Percentiles rank a stretch among this genome's conserved stretches.
These are phyloP conservation scores for Ceratocystis destructans DNA, from an alignment of 2,329 filamentous ascomycete species.

Conservation along the genomic window DNA sequence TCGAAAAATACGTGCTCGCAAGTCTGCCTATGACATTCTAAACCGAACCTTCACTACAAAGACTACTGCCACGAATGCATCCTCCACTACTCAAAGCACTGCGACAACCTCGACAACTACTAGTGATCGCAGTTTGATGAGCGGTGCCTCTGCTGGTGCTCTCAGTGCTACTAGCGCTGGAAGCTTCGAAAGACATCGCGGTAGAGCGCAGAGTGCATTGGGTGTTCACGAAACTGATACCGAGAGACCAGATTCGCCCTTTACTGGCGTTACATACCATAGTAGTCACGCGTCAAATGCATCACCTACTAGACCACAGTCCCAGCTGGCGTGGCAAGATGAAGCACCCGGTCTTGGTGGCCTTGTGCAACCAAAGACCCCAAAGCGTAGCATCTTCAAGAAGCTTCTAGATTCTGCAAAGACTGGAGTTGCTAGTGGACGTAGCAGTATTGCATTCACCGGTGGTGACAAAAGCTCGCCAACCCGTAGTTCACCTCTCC, in stretches of 20 bases:
- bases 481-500: slow-evolving; percentile 23
- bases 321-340: slow-evolving; percentile 51
- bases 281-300: slow-evolving; percentile 65
- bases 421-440: slow-evolving; percentile 78
- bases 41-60: slow-evolving; percentile 77
- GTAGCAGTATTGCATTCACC: slow-evolving; percentile 65
- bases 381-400: slow-evolving; percentile 84
- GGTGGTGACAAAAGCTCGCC: slow-evolving; percentile 22
- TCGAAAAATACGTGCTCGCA: slow-evolving; percentile 45
- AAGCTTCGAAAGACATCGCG: slow-evolving; percentile 68
- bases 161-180: slow-evolving; percentile 94
- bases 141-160: slow-evolving; percentile 74
- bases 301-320: slow-evolving; percentile 39
- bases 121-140: slow-evolving; percentile 83
- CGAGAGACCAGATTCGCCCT: slow-evolving; percentile 47
- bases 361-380: slow-evolving; percentile 58
- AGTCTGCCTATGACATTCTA: slow-evolving; percentile 70
- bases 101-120: slow-evolving; percentile 63
- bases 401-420: slow-evolving; percentile 91
- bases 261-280: slow-evolving; percentile 77
- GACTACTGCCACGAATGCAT: slow-evolving; percentile 69
- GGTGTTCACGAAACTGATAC: slow-evolving; percentile 43
- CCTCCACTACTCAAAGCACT: slow-evolving; percentile 55
- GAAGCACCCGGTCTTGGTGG: slow-evolving; percentile 65
- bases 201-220: slow-evolving; percentile 50